Evolutionary conservation across 2,329 filamentous ascomycete species (phyloP), one percentile per base, ranked within the genome.

Genomic region (Stagonosporopsis cucurbitacearum): DNA sequence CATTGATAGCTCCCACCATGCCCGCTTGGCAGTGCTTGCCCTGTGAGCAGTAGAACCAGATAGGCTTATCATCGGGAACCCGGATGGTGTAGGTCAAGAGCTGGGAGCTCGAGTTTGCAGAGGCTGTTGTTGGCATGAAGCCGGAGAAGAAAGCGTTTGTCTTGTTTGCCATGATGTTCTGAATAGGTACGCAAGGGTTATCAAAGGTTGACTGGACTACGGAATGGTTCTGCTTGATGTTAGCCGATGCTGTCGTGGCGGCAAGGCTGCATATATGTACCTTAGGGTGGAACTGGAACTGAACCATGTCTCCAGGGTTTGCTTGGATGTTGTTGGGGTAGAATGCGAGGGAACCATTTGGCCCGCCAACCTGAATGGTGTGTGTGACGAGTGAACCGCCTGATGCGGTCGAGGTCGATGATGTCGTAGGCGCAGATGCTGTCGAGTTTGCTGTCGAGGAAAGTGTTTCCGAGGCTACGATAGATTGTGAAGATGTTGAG

Each of bases 21-120:
- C 89, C 89, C 43, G 72, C 78, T 75, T 92, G 84, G 76, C 90
- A 95, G 78, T 95, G 91, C 69, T 82, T 84, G 41, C 73, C 86
- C 75, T 92, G 88, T 26, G 86, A 86, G 78, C 90, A 94, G 82
- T 89, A 94, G 62, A 90, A 78, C 90, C 91, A 95, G 62, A 93
- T 80, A 26, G 91, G 90, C 51, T 82, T 88, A 40, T 82, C 84
- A 74, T 86, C 81, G 69, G 87, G 88, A 74, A 95, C 79, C 73
- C 82, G 82, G 68, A 94, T 79, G 55, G 88, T 91, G 77, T 87
- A 95, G 50, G 87, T 87, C 25, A 89, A 85, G 57, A 86, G 81
- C 72, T 73, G 60, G 23, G 60, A 59, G 8, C 62, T 66, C 13
- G 64, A 55, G 13, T 57, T 60, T 23, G 59, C 36, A 22, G 67